Evolutionary conservation across 257 asterid species (phyloP), one percentile per base, ranked within the genome.

Genomic region (Datura wrightii): DNA sequence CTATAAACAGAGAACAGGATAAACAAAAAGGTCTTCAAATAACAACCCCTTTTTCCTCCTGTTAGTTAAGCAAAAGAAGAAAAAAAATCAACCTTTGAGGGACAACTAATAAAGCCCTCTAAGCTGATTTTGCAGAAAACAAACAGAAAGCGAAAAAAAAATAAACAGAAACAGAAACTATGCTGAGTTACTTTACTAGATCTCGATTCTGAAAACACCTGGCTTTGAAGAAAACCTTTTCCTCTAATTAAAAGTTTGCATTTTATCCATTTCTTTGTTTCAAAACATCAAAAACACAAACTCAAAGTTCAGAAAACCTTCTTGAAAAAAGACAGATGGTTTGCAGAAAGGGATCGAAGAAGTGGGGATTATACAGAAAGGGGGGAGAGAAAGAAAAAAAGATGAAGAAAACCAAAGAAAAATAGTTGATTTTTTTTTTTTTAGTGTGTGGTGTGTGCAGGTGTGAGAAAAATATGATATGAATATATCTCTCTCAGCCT

Each of bases 301-400:
- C 94, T 87, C 86, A 83, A 60, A 76, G 85, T 71, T 81, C 84
- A 85, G 87, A 88, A 83, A 79, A 79, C 10, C 56, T 79, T 63
- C 66, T 79, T 63, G 86, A 85, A 90, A 88, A 88, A 31, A 52
- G 63, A 86, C 97, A 94, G 94, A 88, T 90, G 92, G 85, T 87
- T 92, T 76, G 82, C 95, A 95, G 98, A 94, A 93, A 90, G 98
- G 95, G 96, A 93, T 89, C 93, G 4, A 86, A 90, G 98, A 94
- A 92, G 95, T 89, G 93, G 98, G 98, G 94, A 89, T 71, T 82
- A 44, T 67, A 18, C 67, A 90, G 94, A 89, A 72, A 83, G 86
- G 93, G 95, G 93, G 84, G 65, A 59, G 36, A 10, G 52, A 19
- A 56, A 5, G 34, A 9, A 53, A 7, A 8, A 10, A 72, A 42